Conservation (phyloP, 805 yeast species). For the Debaryomyces hansenii region DNA sequence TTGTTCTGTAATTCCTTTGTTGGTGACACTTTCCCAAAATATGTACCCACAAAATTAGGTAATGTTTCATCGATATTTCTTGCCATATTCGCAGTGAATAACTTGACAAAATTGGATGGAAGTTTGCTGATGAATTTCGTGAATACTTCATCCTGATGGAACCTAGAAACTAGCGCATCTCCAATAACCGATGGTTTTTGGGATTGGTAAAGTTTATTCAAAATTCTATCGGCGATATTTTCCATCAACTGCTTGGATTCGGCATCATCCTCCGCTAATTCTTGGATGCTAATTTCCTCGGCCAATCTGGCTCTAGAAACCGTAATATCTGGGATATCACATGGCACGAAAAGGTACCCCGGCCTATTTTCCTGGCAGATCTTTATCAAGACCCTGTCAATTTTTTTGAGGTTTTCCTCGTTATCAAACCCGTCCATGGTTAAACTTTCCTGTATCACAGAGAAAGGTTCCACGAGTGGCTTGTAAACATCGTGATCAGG, state of each 20-base stretch:
- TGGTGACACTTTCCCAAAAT: conserved; percentile 58
- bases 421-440: conserved; percentile 18
- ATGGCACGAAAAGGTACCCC: conserved; percentile 78
- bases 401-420: conserved; percentile 49
- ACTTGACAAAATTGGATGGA: conserved; percentile 38
- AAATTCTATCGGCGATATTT: conserved; percentile 33
- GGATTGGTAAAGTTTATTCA: conserved; percentile 51
- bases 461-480: conserved; percentile 57
- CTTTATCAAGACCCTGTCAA: conserved; percentile 64
- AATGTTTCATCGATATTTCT: conserved; percentile 76
- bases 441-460: conserved; percentile 49
- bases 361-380: conserved; percentile 67
- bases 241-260: conserved; percentile 14
- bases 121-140: conserved; percentile 48
- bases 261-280: conserved; percentile 5
- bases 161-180: conserved; percentile 71
- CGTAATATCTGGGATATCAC: conserved; percentile 54
- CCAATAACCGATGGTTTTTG: conserved; percentile 65
- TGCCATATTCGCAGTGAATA: conserved; percentile 63
- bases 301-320: conserved; percentile 23
- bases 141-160: conserved; percentile 44
- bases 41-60: conserved; percentile 66
- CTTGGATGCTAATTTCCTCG: conserved; percentile 9
- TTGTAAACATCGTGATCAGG: conserved; percentile 72
- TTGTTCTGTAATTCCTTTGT: conserved; percentile 14